Evolutionary conservation across 164 flowering plant genomes (phyloP), one percentile per base, ranked within the genome.

Genomic region (Saururus chinensis): DNA sequence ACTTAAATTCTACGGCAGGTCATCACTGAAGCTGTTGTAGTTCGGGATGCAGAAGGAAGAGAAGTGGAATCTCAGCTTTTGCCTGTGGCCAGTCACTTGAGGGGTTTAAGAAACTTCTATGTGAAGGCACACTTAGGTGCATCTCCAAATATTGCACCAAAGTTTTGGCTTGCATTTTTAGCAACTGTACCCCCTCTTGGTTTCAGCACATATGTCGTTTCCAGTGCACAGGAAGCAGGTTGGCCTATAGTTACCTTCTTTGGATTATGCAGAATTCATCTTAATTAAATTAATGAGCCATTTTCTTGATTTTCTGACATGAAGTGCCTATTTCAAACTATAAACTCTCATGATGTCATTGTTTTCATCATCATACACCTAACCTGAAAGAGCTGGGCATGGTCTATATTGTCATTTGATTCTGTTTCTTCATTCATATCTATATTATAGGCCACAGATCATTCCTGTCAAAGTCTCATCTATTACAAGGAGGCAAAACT

Each of bases 131-230:
- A 92, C 64, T 72, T 81, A 64, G 89, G 86, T 61, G 70, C 56
- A 68, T 70, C 74, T 14, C 75, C 87, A 56, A 51, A 70, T 53
- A 70, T 53, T 56, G 55, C 80, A n/a, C 84, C 88, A 6, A 84
- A 80, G 65, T 87, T 77, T 75, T 86, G 87, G 96, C 86, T 92
- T 60, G 92, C 82, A 37, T 87, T 89, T 77, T 19, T 74, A 23
- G 96, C 79, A 40, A 69, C 90, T 72, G 88, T 82, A 45, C 96
- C 93, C 40, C 96, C 96, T 42, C 86, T 92, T 70, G 98, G 96
- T 71, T 89, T 82, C 82, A 88, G 76, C 74, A 84, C 93, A 22
- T 89, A 88, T 64, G 54, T 61, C 49, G 69, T 92, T 58, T 81
- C 92, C 20, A 67, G 53, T 59, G 72, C 79, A n/a, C 77, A 79